phyloP scores from a whole-genome alignment of 2,329 filamentous ascomycete species.

The Arthrinium puccinioides region DNA sequence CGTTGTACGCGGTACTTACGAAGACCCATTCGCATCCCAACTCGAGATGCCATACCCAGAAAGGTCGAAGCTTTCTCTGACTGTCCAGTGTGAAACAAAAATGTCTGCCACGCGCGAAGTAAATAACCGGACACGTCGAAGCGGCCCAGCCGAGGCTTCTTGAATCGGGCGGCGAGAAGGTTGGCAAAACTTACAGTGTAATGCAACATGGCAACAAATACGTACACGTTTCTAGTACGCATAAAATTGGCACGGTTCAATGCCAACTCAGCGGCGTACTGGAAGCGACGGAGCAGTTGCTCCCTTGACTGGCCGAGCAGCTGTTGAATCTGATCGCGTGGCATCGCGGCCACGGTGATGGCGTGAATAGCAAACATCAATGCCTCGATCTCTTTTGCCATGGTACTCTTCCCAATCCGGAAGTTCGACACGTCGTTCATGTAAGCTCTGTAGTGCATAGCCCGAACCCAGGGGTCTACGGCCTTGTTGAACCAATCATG shows the following conservation, averaged over 20 bases:
- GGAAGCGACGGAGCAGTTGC: conserved; percentile 1
- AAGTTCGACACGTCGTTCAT: conserved; percentile 3
- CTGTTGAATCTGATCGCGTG: background rate
- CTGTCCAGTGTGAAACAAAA: conserved; percentile 3
- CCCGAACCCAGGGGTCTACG: conserved; percentile 2
- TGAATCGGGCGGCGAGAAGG: no score
- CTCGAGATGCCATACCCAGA: conserved; percentile 1
- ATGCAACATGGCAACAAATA: conserved; percentile 2
- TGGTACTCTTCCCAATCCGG: conserved; percentile 3
- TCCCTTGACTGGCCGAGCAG: background rate
- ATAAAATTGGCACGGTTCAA: conserved; percentile 2
- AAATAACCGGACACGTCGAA: no score
- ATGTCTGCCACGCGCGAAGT: background rate
- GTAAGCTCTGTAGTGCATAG: background rate
- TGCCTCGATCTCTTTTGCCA: conserved; percentile 1
- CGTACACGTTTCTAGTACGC: conserved; percentile 1
- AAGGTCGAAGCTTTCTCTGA: conserved; percentile 1
- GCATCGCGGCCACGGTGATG: background rate
- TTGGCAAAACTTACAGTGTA: conserved; percentile 4
- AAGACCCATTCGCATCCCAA: conserved; percentile 3
- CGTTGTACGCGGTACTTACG: no score
- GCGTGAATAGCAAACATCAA: conserved; percentile 4
- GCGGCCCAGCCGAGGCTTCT: no score
- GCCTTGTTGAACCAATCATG: conserved; percentile 1
- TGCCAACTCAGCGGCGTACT: conserved; percentile 1